Conservation (phyloP, 2,329 filamentous ascomycete species). For the Pseudocercospora pini-densiflorae region DNA sequence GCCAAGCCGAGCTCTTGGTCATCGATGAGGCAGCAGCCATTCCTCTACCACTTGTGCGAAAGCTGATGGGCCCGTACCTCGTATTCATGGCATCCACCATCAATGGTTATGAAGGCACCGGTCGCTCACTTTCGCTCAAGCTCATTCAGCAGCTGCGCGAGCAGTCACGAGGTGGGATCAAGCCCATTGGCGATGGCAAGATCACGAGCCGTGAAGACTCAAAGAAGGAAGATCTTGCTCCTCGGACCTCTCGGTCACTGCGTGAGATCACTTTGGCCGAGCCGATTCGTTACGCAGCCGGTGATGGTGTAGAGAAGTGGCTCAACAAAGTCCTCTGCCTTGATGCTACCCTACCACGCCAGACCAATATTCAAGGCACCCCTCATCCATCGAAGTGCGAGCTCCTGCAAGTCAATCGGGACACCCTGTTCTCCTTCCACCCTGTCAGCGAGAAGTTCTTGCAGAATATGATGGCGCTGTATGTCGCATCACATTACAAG, state of each 20-base stretch:
- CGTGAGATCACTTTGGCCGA: constrained; percentile 92
- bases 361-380: constrained; percentile 76
- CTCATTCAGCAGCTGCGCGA: constrained; percentile 96
- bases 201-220: constrained; percentile 79
- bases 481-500: constrained; percentile 97
- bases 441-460: constrained; percentile 96
- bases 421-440: constrained; percentile 98
- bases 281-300: constrained; percentile 91
- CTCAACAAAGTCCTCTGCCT: constrained; percentile 92
- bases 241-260: constrained; percentile 73
- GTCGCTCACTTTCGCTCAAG: constrained; percentile 91
- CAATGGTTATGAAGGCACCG: constrained; percentile 97
- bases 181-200: constrained; percentile 62
- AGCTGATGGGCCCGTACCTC: constrained; percentile 94
- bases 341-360: constrained; percentile 84
- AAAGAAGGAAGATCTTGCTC: constrained; percentile 63
- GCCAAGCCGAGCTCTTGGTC: constrained; percentile 91
- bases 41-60: constrained; percentile 86
- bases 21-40: constrained; percentile 99
- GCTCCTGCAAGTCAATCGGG: constrained; percentile 90
- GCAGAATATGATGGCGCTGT: constrained; percentile 97
- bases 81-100: constrained; percentile 99
- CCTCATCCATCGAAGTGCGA: constrained; percentile 92
- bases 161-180: constrained; percentile 73
- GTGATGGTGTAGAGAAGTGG: constrained; percentile 94